Base-by-base conservation (phyloP, 148 eudicot genomes). In the Suaeda aralocaspica region DNA sequence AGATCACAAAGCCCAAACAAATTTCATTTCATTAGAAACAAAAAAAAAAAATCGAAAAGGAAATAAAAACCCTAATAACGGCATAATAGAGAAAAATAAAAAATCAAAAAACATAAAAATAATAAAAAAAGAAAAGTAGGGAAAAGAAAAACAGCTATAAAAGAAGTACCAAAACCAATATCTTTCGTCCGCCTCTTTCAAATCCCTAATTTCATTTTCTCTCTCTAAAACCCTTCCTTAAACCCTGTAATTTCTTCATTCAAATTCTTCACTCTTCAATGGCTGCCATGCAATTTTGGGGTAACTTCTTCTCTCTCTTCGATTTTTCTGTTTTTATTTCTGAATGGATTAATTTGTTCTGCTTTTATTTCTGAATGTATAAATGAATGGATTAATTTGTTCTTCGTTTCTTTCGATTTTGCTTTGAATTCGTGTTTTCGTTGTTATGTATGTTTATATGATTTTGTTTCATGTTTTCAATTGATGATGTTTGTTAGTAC, bases 251-350 rank as follows among this genome's bases (percentile, higher is more conserved):
- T 13, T 45, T 45, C 49, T 9, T 45, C 8, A 5, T n/a, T 61
- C 25, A 0, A 9, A 46, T 18, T 24, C 53, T 41, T 44, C 36
- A 21, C 7, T 8, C 29, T 48, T 45, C 69, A 22, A 59, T 79
- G 42, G 58, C 74, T 3, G 0, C 71, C 21, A 86, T 86, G 90
- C 76, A 78, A 76, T 86, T 86, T 39, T 86, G 90, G 90, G 90
- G 90, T 84, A 71, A 28, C 45, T 8, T 36, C 53, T 48, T 10
- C 33, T 55, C 0, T 22, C 14, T 34, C 13, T 60, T 15, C 1
- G 36, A 22, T 13, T 26, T 63, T 15, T 15, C 6, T 48, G 29
- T 14, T 8, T 49, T 59, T 29, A 1, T 39, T 8, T 34, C 9
- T 16, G 22, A 19, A 21, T 53, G 1, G 3, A 28, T 10, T 13